phyloP scores from a whole-genome alignment of 805 yeast species.

The Scheffersomyces coipomensis region DNA sequence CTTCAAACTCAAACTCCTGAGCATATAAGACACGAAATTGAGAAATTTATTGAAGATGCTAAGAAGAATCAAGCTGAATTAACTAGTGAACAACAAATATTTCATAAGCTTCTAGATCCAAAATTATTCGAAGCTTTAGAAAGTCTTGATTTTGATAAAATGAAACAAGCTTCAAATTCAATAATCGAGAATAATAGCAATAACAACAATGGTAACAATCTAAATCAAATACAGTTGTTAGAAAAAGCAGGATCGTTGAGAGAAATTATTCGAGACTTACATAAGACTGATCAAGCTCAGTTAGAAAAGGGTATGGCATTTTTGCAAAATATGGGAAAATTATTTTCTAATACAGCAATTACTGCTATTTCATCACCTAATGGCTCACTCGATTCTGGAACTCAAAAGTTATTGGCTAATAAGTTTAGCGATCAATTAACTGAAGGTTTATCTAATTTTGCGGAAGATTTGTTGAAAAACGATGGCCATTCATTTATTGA shows the following conservation, averaged over 20 bases:
- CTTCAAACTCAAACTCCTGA: not conserved
- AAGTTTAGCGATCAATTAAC: conserved; percentile 18
- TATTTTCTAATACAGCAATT: conserved; percentile 10
- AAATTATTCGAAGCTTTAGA: conserved; percentile 25
- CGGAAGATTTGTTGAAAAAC: conserved; percentile 75
- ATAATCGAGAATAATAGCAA: conserved; percentile 5
- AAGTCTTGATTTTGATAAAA: conserved; percentile 20
- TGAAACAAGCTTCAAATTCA: conserved; percentile 14
- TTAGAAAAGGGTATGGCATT: conserved; percentile 22
- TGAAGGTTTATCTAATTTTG: conserved; percentile 41
- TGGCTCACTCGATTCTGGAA: conserved; percentile 3
- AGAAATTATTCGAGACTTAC: conserved; percentile 23
- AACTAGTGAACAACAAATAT: conserved; percentile 13
- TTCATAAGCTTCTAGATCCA: conserved; percentile 25
- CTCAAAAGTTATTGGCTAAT: conserved; percentile 4
- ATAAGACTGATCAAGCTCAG: conserved; percentile 23
- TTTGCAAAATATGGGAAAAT: conserved; percentile 21
- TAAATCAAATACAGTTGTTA: conserved; percentile 16
- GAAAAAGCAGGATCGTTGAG: conserved; percentile 25
- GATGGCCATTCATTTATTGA: conserved; percentile 78
- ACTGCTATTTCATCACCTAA: not conserved
- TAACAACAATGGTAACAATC: too few species aligned
- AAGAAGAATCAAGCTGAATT: not conserved
- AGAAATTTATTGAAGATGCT: not conserved
- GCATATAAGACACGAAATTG: not conserved